These are phyloP conservation scores for Helichrysum umbraculigerum DNA, from an alignment of 129 eudicot species.

Conservation along the genomic window DNA sequence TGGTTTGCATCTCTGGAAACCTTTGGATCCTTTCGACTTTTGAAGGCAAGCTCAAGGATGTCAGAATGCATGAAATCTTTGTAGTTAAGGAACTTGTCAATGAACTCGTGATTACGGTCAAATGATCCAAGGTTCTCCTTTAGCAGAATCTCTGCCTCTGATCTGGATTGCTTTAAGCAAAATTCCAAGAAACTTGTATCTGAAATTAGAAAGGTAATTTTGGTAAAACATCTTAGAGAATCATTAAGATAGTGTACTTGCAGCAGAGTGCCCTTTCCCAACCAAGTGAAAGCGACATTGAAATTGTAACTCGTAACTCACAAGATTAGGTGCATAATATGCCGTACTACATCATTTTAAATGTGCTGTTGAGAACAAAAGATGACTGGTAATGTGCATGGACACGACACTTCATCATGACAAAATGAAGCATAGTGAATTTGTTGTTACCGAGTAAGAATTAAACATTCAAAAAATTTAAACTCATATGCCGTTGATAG, in stretches of 20 bases:
- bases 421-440: not conserved
- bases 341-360: not conserved
- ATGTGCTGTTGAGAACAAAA: not conserved
- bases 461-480: not conserved
- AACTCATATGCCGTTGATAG: not conserved
- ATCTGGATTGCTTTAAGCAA: conserved; percentile 79
- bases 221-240: not conserved
- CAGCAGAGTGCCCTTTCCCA: not conserved
- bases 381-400: not conserved
- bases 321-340: not conserved
- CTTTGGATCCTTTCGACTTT: conserved; percentile 52
- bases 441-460: not conserved
- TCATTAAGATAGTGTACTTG: not conserved
- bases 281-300: not conserved
- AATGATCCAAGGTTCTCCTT: conserved; percentile 71
- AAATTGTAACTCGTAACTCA: not conserved
- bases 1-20: conserved; percentile 42
- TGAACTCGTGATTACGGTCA: conserved; percentile 77
- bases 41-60: conserved; percentile 79
- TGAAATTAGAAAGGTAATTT: conserved; percentile 4
- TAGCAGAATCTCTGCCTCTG: conserved; percentile 82
- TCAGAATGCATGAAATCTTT: conserved; percentile 71
- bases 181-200: conserved; percentile 93
- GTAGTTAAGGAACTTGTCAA: conserved; percentile 82
- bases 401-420: not conserved